Conservation (phyloP, 495 filamentous ascomycete species). For the Aspergillus homomorphus region DNA sequence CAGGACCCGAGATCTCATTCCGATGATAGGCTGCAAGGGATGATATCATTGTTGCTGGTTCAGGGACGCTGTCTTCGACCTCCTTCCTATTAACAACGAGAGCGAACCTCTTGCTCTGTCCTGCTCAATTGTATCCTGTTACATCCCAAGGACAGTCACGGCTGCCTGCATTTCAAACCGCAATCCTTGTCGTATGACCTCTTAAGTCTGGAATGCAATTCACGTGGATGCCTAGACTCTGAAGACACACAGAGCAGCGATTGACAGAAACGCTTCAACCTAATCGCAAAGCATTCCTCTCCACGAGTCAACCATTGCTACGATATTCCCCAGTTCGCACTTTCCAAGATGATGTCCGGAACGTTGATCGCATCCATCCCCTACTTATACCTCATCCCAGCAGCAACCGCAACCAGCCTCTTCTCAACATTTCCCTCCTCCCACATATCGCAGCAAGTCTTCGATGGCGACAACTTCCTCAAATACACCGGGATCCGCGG, state of each 20-base stretch:
- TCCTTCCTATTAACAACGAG: too few relatives aligned
- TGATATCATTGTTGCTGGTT: too few relatives aligned
- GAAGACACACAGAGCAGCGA: not conserved
- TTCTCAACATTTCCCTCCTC: slow-evolving; percentile 1
- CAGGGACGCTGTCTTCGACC: too few relatives aligned
- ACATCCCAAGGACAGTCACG: too few relatives aligned
- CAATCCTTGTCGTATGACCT: not conserved
- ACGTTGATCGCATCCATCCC: not conserved
- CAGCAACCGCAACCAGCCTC: not conserved
- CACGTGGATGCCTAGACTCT: not conserved
- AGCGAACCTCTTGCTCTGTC: too few relatives aligned
- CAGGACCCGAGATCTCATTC: too few relatives aligned
- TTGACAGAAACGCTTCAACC: not conserved
- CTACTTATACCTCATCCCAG: not conserved
- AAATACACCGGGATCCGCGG: slow-evolving; percentile 21
- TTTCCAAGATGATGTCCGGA: not conserved
- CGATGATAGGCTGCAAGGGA: too few relatives aligned
- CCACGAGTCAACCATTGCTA: too few relatives aligned
- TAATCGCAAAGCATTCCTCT: not conserved
- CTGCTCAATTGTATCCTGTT: too few relatives aligned
- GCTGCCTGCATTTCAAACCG: too few relatives aligned
- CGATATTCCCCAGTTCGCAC: not conserved
- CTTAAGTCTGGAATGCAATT: not conserved
- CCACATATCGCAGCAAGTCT: slow-evolving; percentile 19
- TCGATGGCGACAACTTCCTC: slow-evolving; percentile 17